Conservation (phyloP, 2,329 filamentous ascomycete species). For the Botrytis fragariae region DNA sequence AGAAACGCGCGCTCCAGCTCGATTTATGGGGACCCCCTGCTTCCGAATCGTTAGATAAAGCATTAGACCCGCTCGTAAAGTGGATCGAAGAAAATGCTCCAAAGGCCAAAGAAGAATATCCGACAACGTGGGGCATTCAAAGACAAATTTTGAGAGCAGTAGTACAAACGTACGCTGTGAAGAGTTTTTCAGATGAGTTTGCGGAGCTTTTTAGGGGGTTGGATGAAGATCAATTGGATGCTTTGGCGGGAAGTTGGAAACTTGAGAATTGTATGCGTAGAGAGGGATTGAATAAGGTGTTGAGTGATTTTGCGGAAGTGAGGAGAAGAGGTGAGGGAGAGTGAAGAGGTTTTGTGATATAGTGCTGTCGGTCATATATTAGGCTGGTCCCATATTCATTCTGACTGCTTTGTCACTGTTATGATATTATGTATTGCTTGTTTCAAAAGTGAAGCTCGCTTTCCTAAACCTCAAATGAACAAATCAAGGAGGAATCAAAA, state of each 20-base stretch:
- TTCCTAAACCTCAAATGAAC: fast-evolving
- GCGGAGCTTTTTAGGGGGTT: slow-evolving; percentile 53
- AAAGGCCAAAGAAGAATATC: slow-evolving; percentile 28
- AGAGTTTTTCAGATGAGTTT: slow-evolving; percentile 53
- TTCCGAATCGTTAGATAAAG: slow-evolving; percentile 36
- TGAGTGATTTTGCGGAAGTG: slow-evolving; percentile 27
- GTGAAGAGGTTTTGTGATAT: not conserved
- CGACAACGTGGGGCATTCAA: slow-evolving; percentile 48
- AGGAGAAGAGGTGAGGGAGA: not conserved
- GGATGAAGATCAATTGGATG: slow-evolving; percentile 51
- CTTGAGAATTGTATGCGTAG: slow-evolving; percentile 52
- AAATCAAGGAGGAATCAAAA: not conserved
- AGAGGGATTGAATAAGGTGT: slow-evolving; percentile 37
- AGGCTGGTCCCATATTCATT: no score
- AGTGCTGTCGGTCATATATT: not conserved
- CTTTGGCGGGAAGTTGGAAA: slow-evolving; percentile 47
- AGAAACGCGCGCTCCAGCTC: slow-evolving; percentile 52
- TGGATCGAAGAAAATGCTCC: slow-evolving; percentile 47
- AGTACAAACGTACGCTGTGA: slow-evolving; percentile 49
- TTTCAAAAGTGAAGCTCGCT: not conserved
- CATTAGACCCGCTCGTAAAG: slow-evolving; percentile 22
- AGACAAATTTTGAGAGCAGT: slow-evolving; percentile 47
- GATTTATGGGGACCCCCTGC: slow-evolving; percentile 53
- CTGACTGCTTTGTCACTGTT: not conserved
- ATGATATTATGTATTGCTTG: not conserved